Evolutionary conservation across 228 moss, liverwort and hornwort species (phyloP), one percentile per base, ranked within the genome.

Genomic region (Sphagnum fallax): DNA sequence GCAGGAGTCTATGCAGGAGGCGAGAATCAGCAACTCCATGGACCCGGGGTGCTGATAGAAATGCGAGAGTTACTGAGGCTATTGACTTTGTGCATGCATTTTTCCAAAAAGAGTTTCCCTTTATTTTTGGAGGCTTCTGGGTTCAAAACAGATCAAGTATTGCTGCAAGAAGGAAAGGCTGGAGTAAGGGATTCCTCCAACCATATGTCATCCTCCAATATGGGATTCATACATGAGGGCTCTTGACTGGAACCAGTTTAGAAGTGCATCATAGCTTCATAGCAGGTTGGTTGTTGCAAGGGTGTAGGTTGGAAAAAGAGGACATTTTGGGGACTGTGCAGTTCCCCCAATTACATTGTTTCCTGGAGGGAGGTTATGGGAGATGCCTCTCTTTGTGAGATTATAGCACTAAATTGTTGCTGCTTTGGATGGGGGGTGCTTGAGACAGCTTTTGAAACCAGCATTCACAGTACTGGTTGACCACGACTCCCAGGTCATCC

Each of bases 381-480:
- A 32, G 32, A 32, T 32, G 32, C 32, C 32, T 32, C 32, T 32
- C 32, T 32, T 32, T 32, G 32, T 32, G 32, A 32, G 32, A 32
- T 32, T 32, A 3, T 32, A 2, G 32, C 2, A 32, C 32, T 32
- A 32, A 32, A 32, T 32, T 32, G 32, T 32, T 32, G 32, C 32
- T 61, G 7, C 6, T 67, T 4, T 15, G 48, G 4, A n/a, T 32
- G 61, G 49, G 5, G 53, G 50, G 16, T 59, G 12, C 65, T 57
- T 51, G 74, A 32, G 32, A 76, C 69, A 85, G 85, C 78, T 87
- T 60, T 76, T 87, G 9, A 83, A 78, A 49, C 87, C 87, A 51
- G 87, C 87, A 55, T 87, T 87, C 67, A 83, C 87, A 12, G 68
- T 87, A 10, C 74, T 87, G 52, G 78, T 87, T 69, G 87, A 87